Evolutionary conservation across 768 basidiomycete species (phyloP), one percentile per base, ranked within the genome.

Genomic region (Tremella fuciformis): DNA sequence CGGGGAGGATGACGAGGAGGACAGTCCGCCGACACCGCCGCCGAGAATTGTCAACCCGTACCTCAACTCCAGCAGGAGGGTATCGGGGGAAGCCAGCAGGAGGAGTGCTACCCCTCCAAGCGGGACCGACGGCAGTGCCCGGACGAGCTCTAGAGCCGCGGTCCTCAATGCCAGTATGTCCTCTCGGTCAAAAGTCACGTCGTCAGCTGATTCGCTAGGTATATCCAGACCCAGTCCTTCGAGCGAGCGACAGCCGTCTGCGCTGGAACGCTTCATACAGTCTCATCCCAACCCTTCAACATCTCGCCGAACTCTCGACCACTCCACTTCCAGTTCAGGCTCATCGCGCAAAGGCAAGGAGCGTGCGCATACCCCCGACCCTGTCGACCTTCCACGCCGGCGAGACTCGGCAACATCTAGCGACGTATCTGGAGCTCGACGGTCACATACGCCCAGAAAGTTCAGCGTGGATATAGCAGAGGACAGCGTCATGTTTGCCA

Each of bases 281-380:
- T 58, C 61, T 25, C 64, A 64, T 22, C 62, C 44, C 15, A 39
- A 34, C 38, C 40, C 37, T 16, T 47, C 51, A 8, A 24, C 49
- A 9, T 51, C 53, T 34, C 29, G 21, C 22, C 55, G 29, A 0
- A 7, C 50, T 26, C 50, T 19, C 48, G 29, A 50, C 13, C 18
- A 22, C 44, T 0, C 34, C 53, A 19, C 46, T 11, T 7, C 21
- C 24, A 59, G 50, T 39, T 55, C 57, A 39, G 42, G 57, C 22
- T 47, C 55, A 3, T 67, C 69, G 7, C 58, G 63, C 18, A 71
- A 71, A 59, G 70, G 70, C 13, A 71, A 71, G 51, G 65, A 69
- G 46, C 47, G 67, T 13, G 65, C 56, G 8, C n/a, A 19, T 11
- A 26, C 58, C 25, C 53, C 55, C 2, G 29, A 37, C 0, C 41